Conservation (phyloP, 495 filamentous ascomycete species). For the Talaromyces liani region DNA sequence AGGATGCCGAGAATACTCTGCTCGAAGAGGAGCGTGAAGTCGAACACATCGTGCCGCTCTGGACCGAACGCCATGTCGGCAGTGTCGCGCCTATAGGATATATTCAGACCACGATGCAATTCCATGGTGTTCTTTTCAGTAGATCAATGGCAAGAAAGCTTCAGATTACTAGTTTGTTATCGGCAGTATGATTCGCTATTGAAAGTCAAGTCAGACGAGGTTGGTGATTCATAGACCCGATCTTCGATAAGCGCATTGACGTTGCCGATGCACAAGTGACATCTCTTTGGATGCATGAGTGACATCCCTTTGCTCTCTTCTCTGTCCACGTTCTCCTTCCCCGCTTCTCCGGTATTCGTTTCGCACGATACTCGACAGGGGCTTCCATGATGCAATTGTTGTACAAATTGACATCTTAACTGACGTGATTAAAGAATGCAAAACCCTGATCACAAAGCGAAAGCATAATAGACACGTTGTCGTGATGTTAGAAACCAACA, state of each 20-base stretch:
- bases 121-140: constrained; percentile 1
- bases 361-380: not conserved
- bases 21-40: constrained; percentile 46
- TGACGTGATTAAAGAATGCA: constrained; percentile 1
- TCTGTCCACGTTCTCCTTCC: not conserved
- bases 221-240: not conserved
- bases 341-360: not conserved
- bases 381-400: constrained; percentile 1
- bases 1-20: constrained; percentile 38
- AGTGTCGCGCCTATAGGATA: not conserved
- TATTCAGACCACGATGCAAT: constrained; percentile 1
- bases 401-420: constrained; percentile 1
- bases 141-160: constrained; percentile 1
- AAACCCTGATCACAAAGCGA: constrained; percentile 1
- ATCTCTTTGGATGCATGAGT: constrained; percentile 1
- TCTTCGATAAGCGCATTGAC: constrained; percentile 1
- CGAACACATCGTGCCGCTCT: constrained; percentile 10
- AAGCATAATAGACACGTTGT: constrained; percentile 1
- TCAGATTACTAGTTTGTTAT: constrained; percentile 1
- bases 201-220: not conserved
- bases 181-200: not conserved
- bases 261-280: not conserved
- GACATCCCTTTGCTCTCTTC: not conserved
- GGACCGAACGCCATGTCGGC: not conserved
- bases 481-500: constrained; percentile 1